Evolutionary conservation across 1,284 basidiomycete genomes (phyloP), one percentile per base, ranked within the genome.

Genomic region (Heliocybe sulcata): DNA sequence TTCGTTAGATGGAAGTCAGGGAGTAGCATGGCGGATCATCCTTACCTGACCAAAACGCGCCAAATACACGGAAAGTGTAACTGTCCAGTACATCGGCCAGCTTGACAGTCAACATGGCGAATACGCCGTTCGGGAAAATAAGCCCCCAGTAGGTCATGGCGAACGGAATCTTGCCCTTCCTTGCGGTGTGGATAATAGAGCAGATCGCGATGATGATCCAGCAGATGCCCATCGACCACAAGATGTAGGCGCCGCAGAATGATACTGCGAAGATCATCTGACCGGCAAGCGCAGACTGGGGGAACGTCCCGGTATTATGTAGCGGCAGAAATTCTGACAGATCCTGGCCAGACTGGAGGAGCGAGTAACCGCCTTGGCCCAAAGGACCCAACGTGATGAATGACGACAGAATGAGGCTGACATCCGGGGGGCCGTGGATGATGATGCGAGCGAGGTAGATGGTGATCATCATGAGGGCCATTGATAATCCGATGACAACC

Each of bases 341-440:
- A 54, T 73, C 69, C 35, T 70, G 67, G 26, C 80, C 79, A 51
- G 85, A 72, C 2, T 77, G 60, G 6, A 86, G 68, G 35, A 85
- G 67, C 0, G 79, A 80, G 64, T 78, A 87, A 0, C 76, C 76
- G 16, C 80, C 81, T 58, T 79, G 84, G 14, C 52, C 52, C 9
- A 53, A 23, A 27, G 52, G 52, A n/a, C 52, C 52, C 3, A 53
- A 35, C 6, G 35, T 77, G 72, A 71, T 71, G 65, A 85, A 83
- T 2, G 75, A 70, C 45, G 76, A 77, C 33, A 81, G 68, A 49
- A 84, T 72, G 45, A 79, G 60, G 35, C 65, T 68, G 2, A 68
- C 64, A 1, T 73, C 72, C 33, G 74, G 73, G 0, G 71, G 70
- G 3, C 76, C 76, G 35, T 68, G 62, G 20, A 70, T 56, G 53